Base-by-base conservation (phyloP, 148 eudicot species). In the Rhododendron vialii region DNA sequence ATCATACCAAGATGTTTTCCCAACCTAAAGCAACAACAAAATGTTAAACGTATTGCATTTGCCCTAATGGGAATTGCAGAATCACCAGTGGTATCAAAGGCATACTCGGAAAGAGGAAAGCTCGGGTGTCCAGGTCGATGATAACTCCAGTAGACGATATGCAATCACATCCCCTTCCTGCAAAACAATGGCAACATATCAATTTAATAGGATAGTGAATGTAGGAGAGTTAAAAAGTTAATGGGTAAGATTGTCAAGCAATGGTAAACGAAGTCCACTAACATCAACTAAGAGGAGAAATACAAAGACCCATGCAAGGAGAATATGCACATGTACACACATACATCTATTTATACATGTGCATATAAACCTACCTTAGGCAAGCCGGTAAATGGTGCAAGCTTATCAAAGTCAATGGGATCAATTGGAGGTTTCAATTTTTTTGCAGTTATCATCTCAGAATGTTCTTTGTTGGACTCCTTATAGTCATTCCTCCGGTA, bases 121-220 rank as follows among this genome's bases (percentile, higher is more conserved):
- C 92, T 94, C 94, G 38, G 99, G 98, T 80, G 94, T 92, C 92
- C 96, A 98, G 76, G 94, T 82, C 71, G 99, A 93, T 83, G 95
- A 92, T 81, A 98, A 88, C 87, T 94, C 99, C 90, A 98, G 88
- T 36, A 95, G 82, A 13, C 98, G 98, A 88, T 98, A 98, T 80
- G 96, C 99, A 89, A 98, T 89, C 83, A 91, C 80, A 84, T 95
- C 96, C 86, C 96, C 99, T 88, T 89, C 94, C 99, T 98, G 92
- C 85, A 87, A 91, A 88, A 55, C 26, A 85, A 77, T 86, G 88
- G 82, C 48, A 83, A 78, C 22, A 30, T 71, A 75, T 17, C 20
- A 38, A 17, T 33, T 43, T 41, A 15, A 18, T 24, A 26, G 61
- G 17, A 48, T 33, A 53, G 47, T 81, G 7, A 55, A 55, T 35